A percentile compares a stretch with the other conserved stretches of the same genome.
Conservation (phyloP, 2,329 filamentous ascomycete genomes). For the Trichoderma sp. region DNA sequence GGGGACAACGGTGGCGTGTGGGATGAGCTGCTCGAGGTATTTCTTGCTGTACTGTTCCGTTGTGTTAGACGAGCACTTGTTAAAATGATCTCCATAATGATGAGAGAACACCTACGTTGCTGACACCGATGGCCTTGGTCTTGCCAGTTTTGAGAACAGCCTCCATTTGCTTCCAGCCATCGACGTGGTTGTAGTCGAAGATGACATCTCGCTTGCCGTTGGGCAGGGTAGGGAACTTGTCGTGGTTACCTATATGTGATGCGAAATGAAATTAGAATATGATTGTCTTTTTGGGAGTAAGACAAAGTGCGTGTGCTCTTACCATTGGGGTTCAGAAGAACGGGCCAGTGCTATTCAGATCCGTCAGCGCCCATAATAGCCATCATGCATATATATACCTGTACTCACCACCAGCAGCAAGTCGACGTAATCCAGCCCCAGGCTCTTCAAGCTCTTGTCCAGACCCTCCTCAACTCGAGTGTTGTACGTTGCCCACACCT, state of each 20-base stretch:
- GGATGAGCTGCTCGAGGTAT: slow-evolving; percentile 56
- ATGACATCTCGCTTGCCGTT: slow-evolving; percentile 75
- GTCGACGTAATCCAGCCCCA: slow-evolving; percentile 80
- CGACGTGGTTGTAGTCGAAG: slow-evolving; percentile 64
- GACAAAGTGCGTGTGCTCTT: slow-evolving; percentile 23
- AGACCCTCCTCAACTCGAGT: slow-evolving; percentile 66
- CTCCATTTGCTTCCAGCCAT: slow-evolving; percentile 78
- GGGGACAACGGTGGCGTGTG: slow-evolving; percentile 53
- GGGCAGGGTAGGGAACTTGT: slow-evolving; percentile 69
- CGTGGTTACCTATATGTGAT: slow-evolving; percentile 57
- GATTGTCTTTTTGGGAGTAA: background rate
- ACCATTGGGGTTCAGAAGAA: slow-evolving; percentile 77
- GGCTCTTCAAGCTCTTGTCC: slow-evolving; percentile 67
- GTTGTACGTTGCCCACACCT: slow-evolving; percentile 82
- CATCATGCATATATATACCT: background rate
- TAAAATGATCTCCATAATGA: background rate
- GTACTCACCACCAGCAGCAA: slow-evolving; percentile 64
- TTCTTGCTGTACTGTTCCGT: slow-evolving; percentile 49
- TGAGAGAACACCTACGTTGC: slow-evolving; percentile 43
- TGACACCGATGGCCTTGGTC: slow-evolving; percentile 53
- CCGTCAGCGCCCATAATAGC: background rate
- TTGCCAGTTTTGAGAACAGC: slow-evolving; percentile 60
- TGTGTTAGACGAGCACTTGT: background rate
- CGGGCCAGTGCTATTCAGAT: slow-evolving; percentile 66
- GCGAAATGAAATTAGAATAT: background rate